These are phyloP conservation scores for Fusarium xyrophilum DNA, from an alignment of 2,329 filamentous ascomycete species.

Conservation along the genomic window DNA sequence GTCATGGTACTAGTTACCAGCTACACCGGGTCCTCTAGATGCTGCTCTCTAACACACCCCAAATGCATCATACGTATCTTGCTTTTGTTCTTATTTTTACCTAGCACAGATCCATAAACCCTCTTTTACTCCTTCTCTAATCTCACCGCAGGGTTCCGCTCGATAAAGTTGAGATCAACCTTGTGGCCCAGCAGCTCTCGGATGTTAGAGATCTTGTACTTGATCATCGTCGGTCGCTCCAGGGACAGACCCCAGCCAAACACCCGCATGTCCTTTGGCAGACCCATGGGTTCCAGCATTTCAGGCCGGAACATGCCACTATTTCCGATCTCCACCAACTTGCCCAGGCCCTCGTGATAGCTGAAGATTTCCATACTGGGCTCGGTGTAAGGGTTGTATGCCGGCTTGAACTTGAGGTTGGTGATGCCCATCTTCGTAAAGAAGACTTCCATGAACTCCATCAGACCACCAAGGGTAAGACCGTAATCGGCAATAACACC, in stretches of 20 bases:
- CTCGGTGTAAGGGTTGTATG: conserved; percentile 95
- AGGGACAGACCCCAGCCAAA: conserved; percentile 93
- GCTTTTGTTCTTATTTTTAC: neutral
- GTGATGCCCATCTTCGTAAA: conserved; percentile 94
- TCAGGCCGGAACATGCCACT: conserved; percentile 98
- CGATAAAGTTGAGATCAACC: conserved; percentile 91
- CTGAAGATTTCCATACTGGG: conserved; percentile 98
- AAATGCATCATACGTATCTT: conserved; percentile 11
- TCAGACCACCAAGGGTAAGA: conserved; percentile 88
- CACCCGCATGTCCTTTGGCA: conserved; percentile 89
- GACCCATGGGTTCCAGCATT: conserved; percentile 93
- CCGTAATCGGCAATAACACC: conserved; percentile 98
- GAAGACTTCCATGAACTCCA: conserved; percentile 94
- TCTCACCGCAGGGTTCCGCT: conserved; percentile 88
- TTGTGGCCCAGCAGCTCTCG: conserved; percentile 93
- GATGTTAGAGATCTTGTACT: conserved; percentile 89
- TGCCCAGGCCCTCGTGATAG: conserved; percentile 86
- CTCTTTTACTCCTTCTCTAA: conserved; percentile 76
- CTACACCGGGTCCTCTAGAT: conserved; percentile 24
- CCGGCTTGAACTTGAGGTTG: conserved; percentile 91
- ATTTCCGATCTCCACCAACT: conserved; percentile 97
- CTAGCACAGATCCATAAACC: neutral
- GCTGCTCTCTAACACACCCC: conserved; percentile 4
- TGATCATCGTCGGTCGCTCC: conserved; percentile 98
- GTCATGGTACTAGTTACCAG: conserved; percentile 30